These are phyloP conservation scores for Stagonosporopsis tanaceti DNA, from an alignment of 2,329 filamentous ascomycete genomes.

Conservation along the genomic window DNA sequence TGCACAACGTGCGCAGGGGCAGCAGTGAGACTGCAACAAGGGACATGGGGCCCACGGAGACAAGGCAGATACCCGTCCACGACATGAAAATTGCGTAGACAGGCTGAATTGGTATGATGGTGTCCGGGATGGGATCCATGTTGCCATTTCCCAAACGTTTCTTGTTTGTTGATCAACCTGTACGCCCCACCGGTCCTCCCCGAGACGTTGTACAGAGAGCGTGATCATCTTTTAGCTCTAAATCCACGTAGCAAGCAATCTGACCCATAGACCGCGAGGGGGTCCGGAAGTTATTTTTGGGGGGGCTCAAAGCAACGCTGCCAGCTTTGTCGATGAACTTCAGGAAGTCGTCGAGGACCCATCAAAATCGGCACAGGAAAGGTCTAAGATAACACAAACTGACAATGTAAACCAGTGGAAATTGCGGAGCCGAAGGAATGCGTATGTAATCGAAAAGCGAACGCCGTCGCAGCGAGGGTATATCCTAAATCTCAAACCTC, in stretches of 20 bases:
- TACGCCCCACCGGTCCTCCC: constrained; percentile 15
- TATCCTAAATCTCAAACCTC: constrained; percentile 9
- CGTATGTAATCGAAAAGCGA: neutral
- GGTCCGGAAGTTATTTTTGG: neutral
- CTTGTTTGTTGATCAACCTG: neutral
- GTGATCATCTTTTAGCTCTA: constrained; percentile 8
- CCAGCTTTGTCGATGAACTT: neutral
- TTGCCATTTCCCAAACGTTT: neutral
- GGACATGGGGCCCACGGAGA: constrained; percentile 19
- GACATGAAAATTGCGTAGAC: constrained; percentile 11
- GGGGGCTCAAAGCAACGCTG: neutral
- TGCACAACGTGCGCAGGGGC: constrained; percentile 13
- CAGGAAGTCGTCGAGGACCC: neutral
- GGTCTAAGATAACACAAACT: too few relatives aligned
- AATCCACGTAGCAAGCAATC: neutral
- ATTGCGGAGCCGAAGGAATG: neutral
- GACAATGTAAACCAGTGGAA: neutral
- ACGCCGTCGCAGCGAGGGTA: constrained; percentile 7
- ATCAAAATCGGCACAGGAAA: neutral
- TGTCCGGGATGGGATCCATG: neutral
- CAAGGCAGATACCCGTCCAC: constrained; percentile 16
- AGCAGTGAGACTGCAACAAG: constrained; percentile 20
- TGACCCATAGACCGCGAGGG: neutral
- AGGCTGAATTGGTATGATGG: constrained; percentile 4
- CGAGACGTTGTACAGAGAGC: constrained; percentile 16